Evolutionary conservation across 139 green algal genomes (phyloP).

Genomic region (Micromonas commoda): DNA sequence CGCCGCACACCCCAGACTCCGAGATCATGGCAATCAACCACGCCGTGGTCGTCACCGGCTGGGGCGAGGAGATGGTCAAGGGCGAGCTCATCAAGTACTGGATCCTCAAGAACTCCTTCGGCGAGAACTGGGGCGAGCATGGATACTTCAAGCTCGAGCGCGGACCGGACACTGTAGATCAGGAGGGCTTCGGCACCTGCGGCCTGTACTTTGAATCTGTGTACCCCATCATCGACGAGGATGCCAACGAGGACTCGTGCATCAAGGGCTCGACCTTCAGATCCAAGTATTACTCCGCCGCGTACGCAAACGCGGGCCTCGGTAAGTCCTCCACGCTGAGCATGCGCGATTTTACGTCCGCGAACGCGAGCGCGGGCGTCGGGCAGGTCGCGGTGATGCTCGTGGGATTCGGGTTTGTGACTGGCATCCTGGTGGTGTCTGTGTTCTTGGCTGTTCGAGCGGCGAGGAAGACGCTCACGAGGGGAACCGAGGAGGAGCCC

Average conservation of each 20-base stretch:
- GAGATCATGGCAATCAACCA: slow-evolving; percentile 1
- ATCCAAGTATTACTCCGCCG: neutral
- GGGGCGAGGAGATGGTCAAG: neutral
- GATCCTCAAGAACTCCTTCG: neutral
- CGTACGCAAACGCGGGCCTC: no score
- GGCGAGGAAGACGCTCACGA: no score
- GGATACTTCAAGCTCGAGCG: slow-evolving; percentile 1
- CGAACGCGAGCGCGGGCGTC: no score
- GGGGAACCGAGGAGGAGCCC: no score
- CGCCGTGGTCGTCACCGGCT: neutral
- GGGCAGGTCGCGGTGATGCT: no score
- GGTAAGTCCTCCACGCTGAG: no score
- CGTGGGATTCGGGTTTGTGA: no score
- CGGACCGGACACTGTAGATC: neutral
- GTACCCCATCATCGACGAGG: neutral
- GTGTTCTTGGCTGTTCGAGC: no score
- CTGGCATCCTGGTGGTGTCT: no score
- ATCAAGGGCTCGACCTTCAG: neutral
- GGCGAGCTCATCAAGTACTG: slow-evolving; percentile 4
- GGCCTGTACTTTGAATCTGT: slow-evolving; percentile 11
- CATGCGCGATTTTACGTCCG: no score
- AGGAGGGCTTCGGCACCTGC: neutral
- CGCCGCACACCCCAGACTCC: neutral
- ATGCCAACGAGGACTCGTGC: neutral
- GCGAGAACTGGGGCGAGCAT: neutral